phyloP scores from a whole-genome alignment of 192 early-diverging fungal species.

The Coemansia sp. region DNA sequence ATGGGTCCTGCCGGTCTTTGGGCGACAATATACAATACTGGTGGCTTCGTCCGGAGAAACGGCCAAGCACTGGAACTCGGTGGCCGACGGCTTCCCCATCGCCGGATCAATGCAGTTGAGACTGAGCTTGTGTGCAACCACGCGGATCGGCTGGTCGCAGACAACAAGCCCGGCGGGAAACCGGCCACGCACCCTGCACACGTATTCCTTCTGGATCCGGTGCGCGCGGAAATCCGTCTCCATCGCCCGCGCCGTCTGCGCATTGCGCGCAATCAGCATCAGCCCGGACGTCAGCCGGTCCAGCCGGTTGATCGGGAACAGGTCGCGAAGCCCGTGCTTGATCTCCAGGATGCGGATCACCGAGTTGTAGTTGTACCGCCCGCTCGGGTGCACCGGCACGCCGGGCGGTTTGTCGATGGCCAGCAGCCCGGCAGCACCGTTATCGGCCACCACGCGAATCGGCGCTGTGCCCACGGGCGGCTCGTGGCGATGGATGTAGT shows the following conservation, averaged over 20 bases:
- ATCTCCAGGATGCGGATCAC: constrained; percentile 67
- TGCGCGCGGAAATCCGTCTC: constrained; percentile 66
- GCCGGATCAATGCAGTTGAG: constrained; percentile 78
- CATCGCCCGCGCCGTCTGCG: constrained; percentile 62
- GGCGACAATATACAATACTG: constrained; percentile 78
- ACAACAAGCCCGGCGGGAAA: constrained; percentile 69
- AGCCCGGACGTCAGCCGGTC: constrained; percentile 95
- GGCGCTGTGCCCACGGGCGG: constrained; percentile 75
- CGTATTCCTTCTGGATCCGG: constrained; percentile 82
- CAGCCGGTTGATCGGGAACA: constrained; percentile 81
- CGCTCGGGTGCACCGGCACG: constrained; percentile 80
- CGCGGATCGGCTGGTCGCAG: constrained; percentile 83
- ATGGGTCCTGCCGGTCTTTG: constrained; percentile 92
- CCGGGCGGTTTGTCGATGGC: constrained; percentile 90
- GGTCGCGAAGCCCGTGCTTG: constrained; percentile 59
- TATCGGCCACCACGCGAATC: constrained; percentile 64
- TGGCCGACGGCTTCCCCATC: constrained; percentile 81
- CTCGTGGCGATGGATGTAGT: constrained; percentile 92
- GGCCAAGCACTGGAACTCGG: constrained; percentile 64
- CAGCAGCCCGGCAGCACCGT: constrained; percentile 65
- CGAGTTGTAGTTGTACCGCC: constrained; percentile 89
- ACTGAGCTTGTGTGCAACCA: constrained; percentile 82
- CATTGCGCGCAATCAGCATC: constrained; percentile 72
- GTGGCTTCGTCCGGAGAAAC: constrained; percentile 64
- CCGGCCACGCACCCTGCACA: constrained; percentile 82